Evolutionary conservation across 306 rosid genomes (phyloP).

Genomic region (Cucurbita maxima): DNA sequence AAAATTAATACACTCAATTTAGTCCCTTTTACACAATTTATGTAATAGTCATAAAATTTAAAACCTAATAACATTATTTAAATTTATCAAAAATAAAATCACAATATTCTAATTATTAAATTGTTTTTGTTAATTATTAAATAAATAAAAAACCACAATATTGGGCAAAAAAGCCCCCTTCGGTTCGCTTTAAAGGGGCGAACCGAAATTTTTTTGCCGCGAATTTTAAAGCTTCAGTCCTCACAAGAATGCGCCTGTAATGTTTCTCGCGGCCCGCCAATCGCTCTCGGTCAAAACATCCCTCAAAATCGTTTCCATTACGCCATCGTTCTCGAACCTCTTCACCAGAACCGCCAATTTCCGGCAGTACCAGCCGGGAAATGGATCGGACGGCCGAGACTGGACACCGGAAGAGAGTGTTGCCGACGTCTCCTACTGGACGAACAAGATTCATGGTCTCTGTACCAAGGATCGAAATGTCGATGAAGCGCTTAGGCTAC

Average conservation of each 20-base stretch:
- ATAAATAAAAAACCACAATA: too few species aligned
- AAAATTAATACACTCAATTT: too few species aligned
- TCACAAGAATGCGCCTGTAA: constrained; percentile 7
- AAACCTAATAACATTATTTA: too few species aligned
- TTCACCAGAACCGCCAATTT: background rate
- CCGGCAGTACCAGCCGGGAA: background rate
- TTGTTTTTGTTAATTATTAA: too few species aligned
- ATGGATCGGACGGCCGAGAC: background rate
- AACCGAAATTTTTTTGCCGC: background rate
- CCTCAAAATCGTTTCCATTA: constrained; percentile 9
- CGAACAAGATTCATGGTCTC: constrained; percentile 29
- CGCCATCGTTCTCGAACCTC: constrained; percentile 2
- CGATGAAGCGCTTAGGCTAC: constrained; percentile 32
- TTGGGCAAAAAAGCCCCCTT: background rate
- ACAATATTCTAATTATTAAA: too few species aligned
- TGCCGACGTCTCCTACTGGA: constrained; percentile 26
- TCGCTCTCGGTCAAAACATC: background rate
- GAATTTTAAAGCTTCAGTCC: background rate
- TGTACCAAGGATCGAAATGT: constrained; percentile 25
- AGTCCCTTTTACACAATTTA: too few species aligned
- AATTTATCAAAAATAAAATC: too few species aligned
- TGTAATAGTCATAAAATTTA: too few species aligned
- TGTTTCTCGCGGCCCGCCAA: background rate
- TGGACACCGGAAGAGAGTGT: constrained; percentile 13
- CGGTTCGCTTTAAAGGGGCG: background rate